Evolutionary conservation across 176 grass and related monocot species (phyloP).

Genomic region (Saccharum officinarum): DNA sequence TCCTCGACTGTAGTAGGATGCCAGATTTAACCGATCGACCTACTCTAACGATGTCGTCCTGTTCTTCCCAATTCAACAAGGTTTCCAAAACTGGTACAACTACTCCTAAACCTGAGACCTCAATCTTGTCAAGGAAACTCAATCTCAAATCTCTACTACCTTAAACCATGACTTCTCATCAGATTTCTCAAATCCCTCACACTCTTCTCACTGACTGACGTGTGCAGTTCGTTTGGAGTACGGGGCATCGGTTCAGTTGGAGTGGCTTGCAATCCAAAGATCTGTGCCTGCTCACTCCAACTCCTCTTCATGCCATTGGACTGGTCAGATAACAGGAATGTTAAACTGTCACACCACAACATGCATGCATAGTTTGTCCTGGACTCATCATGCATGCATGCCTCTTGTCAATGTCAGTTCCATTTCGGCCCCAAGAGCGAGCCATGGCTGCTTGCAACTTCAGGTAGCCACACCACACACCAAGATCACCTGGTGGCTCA

Average conservation of each 20-base stretch:
- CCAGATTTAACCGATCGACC: background rate
- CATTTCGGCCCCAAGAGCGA: too few species aligned
- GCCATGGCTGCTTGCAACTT: background rate
- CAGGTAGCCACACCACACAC: too few species aligned
- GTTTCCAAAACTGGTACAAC: conserved; percentile 4
- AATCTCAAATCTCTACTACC: background rate
- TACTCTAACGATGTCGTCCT: background rate
- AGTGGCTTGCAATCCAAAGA: background rate
- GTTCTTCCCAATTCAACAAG: background rate
- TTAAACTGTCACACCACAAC: too few species aligned
- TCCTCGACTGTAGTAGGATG: background rate
- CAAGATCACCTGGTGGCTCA: too few species aligned
- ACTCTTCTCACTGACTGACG: background rate
- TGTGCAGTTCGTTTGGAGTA: background rate
- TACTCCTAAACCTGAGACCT: background rate
- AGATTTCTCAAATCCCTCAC: too few species aligned
- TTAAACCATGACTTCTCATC: background rate
- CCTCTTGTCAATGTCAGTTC: too few species aligned
- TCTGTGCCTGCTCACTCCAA: background rate
- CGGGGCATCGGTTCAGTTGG: background rate
- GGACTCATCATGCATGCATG: too few species aligned
- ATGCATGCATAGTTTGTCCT: too few species aligned
- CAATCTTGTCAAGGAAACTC: background rate
- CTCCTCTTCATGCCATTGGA: background rate
- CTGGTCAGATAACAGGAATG: too few species aligned